Percentiles rank a stretch among this genome's conserved stretches.
Evolutionary conservation across 2,329 filamentous ascomycete genomes (phyloP).

Genomic region (Calonectria fujianensis): DNA sequence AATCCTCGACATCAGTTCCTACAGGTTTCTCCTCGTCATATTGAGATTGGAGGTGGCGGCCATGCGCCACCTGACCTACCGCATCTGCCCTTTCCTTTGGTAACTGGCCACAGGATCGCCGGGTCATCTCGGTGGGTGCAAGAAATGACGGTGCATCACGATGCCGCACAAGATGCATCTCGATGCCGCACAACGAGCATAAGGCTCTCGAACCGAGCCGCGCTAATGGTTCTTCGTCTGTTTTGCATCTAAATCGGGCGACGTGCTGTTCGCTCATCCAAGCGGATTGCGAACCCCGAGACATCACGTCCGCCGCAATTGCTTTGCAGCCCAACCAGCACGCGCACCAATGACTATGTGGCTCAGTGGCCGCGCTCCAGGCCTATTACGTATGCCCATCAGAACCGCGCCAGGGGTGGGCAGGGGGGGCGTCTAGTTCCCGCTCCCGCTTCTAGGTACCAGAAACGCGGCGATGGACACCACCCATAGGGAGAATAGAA

Average conservation of each 20-base stretch:
- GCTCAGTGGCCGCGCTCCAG: not conserved
- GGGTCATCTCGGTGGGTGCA: conserved; percentile 3
- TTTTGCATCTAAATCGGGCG: conserved; percentile 9
- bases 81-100: conserved; percentile 1
- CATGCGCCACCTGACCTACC: conserved; percentile 23
- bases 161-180: not conserved
- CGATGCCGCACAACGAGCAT: conserved; percentile 10
- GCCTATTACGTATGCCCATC: not conserved
- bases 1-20: not conserved
- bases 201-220: conserved; percentile 27
- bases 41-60: conserved; percentile 28
- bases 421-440: conserved; percentile 27
- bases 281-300: conserved; percentile 11
- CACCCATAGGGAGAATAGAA: not conserved
- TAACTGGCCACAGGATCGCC: conserved; percentile 21
- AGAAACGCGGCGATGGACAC: conserved; percentile 21
- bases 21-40: conserved; percentile 5
- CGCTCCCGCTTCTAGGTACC: conserved; percentile 26
- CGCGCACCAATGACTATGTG: conserved; percentile 14
- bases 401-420: conserved; percentile 6
- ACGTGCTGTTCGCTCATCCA: not conserved
- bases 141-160: conserved; percentile 21
- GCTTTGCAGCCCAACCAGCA: conserved; percentile 4
- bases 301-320: conserved; percentile 11
- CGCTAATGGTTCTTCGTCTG: not conserved